Evolutionary conservation across 2,329 filamentous ascomycete species (phyloP).

Genomic region (Aspergillus sclerotialis): DNA sequence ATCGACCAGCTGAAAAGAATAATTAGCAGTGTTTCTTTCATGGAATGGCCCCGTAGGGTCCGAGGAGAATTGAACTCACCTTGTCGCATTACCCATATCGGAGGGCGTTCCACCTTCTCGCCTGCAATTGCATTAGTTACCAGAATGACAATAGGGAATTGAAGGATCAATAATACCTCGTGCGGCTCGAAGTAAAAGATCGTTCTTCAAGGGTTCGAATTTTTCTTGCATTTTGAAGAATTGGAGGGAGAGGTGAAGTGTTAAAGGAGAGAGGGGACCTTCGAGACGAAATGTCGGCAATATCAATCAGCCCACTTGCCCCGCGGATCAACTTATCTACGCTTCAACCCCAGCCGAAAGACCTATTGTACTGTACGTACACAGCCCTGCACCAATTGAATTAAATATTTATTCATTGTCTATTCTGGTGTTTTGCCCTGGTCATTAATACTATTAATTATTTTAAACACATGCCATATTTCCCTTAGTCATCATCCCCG

Average conservation of each 20-base stretch:
- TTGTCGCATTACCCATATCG: slow-evolving; percentile 99
- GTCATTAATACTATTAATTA: no score
- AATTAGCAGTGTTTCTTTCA: neutral
- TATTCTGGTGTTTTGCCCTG: no score
- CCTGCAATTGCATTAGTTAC: slow-evolving; percentile 46
- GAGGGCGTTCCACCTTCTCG: slow-evolving; percentile 82
- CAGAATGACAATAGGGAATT: slow-evolving; percentile 1
- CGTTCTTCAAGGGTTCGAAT: slow-evolving; percentile 85
- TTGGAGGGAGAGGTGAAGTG: slow-evolving; percentile 6
- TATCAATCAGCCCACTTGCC: slow-evolving; percentile 8
- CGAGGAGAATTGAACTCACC: slow-evolving; percentile 58
- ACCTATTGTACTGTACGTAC: no score
- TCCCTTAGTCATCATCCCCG: slow-evolving; percentile 17
- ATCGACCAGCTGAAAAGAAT: slow-evolving; percentile 76
- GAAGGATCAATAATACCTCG: slow-evolving; percentile 58
- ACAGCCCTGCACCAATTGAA: no score
- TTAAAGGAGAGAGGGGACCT: slow-evolving; percentile 13
- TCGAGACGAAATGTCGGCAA: slow-evolving; percentile 13
- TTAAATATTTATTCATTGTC: no score
- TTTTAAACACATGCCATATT: neutral
- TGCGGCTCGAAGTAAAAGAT: slow-evolving; percentile 82
- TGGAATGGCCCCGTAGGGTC: no score
- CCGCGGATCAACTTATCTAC: slow-evolving; percentile 4
- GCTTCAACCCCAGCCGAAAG: no score
- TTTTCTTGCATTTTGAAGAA: slow-evolving; percentile 53